phyloP scores from a whole-genome alignment of 2,329 filamentous ascomycete genomes.

The Diaporthe destruens region DNA sequence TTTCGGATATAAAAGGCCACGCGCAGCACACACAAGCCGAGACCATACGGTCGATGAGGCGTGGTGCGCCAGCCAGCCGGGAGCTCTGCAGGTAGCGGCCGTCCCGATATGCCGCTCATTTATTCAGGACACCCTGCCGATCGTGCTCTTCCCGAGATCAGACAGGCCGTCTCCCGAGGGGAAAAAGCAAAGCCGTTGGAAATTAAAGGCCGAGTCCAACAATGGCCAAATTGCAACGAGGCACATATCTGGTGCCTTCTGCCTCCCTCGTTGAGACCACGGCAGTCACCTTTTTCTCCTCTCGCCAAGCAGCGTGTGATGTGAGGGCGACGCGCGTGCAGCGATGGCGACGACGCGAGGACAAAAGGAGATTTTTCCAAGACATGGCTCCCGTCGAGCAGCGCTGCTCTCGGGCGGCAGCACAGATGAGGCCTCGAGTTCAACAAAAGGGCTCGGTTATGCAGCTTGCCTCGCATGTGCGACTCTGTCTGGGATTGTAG shows the following conservation, averaged over 20 bases:
- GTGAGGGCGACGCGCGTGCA: background rate
- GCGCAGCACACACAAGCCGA: background rate
- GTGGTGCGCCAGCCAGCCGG: conserved; percentile 9
- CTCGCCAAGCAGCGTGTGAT: background rate
- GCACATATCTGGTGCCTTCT: background rate
- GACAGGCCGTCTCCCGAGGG: conserved; percentile 11
- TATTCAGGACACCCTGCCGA: conserved; percentile 13
- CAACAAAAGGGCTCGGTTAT: conserved; percentile 27
- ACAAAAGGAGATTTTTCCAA: conserved; percentile 40
- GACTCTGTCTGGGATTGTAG: conserved; percentile 8
- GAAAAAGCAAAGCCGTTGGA: conserved; percentile 11
- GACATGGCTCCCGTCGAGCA: conserved; percentile 31
- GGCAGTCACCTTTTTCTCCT: background rate
- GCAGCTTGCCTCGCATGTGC: conserved; percentile 35
- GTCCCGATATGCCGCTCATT: conserved; percentile 16
- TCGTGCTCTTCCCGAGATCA: conserved; percentile 25
- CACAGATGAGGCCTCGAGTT: conserved; percentile 3
- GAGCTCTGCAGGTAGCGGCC: conserved; percentile 1
- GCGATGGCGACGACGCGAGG: conserved; percentile 5
- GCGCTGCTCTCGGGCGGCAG: conserved; percentile 9
- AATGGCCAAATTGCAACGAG: background rate
- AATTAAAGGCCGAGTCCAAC: background rate
- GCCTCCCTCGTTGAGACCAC: background rate
- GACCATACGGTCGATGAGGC: conserved; percentile 10
- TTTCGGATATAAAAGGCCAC: background rate